Evolutionary conservation across 495 filamentous ascomycete species (phyloP).

Genomic region (Aspergillus panamensis): DNA sequence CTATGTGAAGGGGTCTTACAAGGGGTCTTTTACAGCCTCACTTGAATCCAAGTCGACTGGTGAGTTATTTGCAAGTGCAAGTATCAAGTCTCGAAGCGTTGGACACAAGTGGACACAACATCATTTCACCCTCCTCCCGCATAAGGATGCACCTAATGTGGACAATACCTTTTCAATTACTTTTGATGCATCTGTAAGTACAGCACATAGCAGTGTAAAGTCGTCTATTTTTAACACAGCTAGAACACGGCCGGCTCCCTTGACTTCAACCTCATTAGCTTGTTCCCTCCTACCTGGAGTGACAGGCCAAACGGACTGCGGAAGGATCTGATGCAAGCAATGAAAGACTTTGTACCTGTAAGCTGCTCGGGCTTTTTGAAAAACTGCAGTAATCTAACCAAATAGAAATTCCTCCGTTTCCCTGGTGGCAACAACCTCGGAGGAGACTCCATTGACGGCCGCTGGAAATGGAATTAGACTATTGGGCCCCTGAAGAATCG

Average conservation of each 20-base stretch:
- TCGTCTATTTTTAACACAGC: background rate
- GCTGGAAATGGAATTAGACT: conserved; percentile 67
- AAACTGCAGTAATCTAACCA: conserved; percentile 26
- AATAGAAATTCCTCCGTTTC: conserved; percentile 52
- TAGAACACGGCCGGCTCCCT: conserved; percentile 48
- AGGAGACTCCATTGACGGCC: conserved; percentile 23
- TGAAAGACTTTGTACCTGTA: conserved; percentile 6
- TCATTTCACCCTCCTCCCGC: conserved; percentile 32
- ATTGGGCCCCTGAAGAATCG: conserved; percentile 60
- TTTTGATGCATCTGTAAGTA: conserved; percentile 47
- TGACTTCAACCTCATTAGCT: conserved; percentile 61
- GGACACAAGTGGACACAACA: conserved; percentile 32
- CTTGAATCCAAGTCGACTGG: conserved; percentile 30
- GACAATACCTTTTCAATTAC: conserved; percentile 64
- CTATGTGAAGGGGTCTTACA: conserved; percentile 49
- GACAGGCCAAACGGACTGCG: conserved; percentile 54
- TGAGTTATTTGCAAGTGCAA: conserved; percentile 29
- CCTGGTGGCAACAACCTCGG: conserved; percentile 63
- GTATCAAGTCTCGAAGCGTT: conserved; percentile 29
- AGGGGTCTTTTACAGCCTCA: conserved; percentile 27
- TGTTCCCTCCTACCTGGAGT: conserved; percentile 62
- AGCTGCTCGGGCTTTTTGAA: conserved; percentile 51
- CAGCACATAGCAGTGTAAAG: background rate
- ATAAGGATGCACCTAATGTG: conserved; percentile 46
- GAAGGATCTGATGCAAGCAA: conserved; percentile 34